Conservation (phyloP, 306 rosid genomes). For the Castanopsis chinensis region DNA sequence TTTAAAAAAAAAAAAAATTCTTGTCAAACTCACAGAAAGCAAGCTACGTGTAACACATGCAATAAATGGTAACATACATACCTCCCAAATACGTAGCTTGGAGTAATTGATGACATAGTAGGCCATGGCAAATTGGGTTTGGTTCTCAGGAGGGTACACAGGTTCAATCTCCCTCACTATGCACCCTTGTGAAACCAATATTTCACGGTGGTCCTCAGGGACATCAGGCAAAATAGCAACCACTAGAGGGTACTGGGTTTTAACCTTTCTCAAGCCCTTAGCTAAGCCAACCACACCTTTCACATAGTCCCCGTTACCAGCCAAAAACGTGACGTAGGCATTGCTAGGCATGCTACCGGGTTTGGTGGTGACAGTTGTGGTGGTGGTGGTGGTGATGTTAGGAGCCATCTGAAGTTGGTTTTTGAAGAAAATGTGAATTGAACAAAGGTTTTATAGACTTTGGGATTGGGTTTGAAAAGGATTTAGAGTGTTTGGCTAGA, state of each 20-base stretch:
- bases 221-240: constrained; percentile 42
- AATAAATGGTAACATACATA: not conserved
- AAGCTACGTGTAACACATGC: not conserved
- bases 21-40: no score
- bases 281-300: constrained; percentile 86
- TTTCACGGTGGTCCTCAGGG: not conserved
- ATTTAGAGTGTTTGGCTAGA: not conserved
- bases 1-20: no score
- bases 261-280: constrained; percentile 71
- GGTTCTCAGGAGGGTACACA: not conserved
- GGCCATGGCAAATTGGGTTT: not conserved
- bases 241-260: constrained; percentile 60
- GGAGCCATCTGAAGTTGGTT: constrained; percentile 50
- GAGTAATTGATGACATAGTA: not conserved
- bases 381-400: constrained; percentile 19
- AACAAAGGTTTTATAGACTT: not conserved
- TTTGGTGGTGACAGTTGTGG: constrained; percentile 8
- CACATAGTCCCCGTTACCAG: constrained; percentile 70
- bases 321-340: constrained; percentile 84
- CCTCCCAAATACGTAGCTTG: not conserved
- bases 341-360: not conserved
- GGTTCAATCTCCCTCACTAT: not conserved
- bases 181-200: not conserved
- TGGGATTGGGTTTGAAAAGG: not conserved
- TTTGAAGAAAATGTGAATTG: not conserved